phyloP scores from a whole-genome alignment of 257 asterid genomes.

The Datura wrightii region DNA sequence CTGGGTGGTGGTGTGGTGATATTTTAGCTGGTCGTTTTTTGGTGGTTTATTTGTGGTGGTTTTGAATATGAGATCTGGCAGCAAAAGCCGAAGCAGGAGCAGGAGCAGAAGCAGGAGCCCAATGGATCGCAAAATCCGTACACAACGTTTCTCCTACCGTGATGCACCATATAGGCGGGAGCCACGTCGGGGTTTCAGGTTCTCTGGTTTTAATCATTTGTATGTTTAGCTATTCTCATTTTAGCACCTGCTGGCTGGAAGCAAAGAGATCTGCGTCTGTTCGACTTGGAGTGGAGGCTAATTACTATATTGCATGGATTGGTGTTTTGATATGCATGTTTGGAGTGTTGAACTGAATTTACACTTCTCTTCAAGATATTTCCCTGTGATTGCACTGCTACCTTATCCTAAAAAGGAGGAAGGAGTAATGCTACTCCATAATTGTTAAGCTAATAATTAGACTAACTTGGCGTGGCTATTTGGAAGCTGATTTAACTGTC shows the following conservation, averaged over 20 bases:
- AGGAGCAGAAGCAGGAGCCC: slow-evolving; percentile 96
- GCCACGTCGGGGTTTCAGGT: slow-evolving; percentile 91
- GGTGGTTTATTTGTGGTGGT: slow-evolving; percentile 54
- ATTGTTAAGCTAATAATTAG: slow-evolving; percentile 7
- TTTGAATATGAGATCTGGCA: slow-evolving; percentile 74
- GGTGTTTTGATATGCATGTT: slow-evolving; percentile 22
- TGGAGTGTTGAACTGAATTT: slow-evolving; percentile 34
- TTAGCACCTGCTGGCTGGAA: slow-evolving; percentile 48
- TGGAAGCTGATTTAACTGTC: slow-evolving; percentile 23
- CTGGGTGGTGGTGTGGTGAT: slow-evolving; percentile 61
- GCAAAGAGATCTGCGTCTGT: slow-evolving; percentile 41
- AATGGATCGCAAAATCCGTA: slow-evolving; percentile 87
- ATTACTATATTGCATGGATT: slow-evolving; percentile 1
- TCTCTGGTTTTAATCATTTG: slow-evolving; percentile 59
- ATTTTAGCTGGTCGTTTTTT: slow-evolving; percentile 53
- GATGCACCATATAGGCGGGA: slow-evolving; percentile 96
- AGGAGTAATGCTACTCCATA: neutral
- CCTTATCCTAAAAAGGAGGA: slow-evolving; percentile 16
- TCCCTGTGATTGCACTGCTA: neutral
- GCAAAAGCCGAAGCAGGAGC: slow-evolving; percentile 71
- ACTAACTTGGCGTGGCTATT: slow-evolving; percentile 23
- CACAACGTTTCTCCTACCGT: slow-evolving; percentile 82
- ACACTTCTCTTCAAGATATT: slow-evolving; percentile 17
- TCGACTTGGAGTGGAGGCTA: slow-evolving; percentile 40
- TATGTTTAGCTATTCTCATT: slow-evolving; percentile 45